phyloP scores from a whole-genome alignment of 2,329 filamentous ascomycete species.

The Fusarium buxicola region DNA sequence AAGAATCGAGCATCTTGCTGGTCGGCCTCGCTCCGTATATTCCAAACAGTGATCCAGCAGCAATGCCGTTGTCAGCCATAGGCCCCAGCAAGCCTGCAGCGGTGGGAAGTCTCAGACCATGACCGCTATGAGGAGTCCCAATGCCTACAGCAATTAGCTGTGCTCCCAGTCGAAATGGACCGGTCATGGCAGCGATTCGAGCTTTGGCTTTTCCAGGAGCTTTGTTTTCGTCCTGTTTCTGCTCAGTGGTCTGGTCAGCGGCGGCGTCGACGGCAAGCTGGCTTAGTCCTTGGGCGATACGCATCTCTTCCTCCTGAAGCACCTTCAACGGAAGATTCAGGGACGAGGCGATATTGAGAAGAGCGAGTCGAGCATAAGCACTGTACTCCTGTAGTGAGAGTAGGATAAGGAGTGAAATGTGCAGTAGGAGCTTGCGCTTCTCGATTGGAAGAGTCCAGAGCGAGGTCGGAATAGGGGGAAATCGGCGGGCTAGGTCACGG shows the following conservation, averaged over 20 bases:
- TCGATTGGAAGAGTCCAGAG: constrained; percentile 70
- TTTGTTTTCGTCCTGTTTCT: constrained; percentile 69
- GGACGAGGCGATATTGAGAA: constrained; percentile 77
- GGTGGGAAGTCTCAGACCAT: constrained; percentile 78
- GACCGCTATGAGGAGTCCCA: constrained; percentile 80
- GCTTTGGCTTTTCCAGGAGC: constrained; percentile 78
- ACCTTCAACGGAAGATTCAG: constrained; percentile 74
- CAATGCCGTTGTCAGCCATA: constrained; percentile 80
- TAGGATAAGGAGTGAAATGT: constrained; percentile 77
- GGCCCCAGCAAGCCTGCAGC: constrained; percentile 84
- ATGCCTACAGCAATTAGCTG: constrained; percentile 83
- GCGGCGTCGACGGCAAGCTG: constrained; percentile 71
- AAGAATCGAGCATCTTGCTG: constrained; percentile 88
- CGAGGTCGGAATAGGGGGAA: constrained; percentile 69
- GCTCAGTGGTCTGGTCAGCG: constrained; percentile 46
- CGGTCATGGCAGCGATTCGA: constrained; percentile 55
- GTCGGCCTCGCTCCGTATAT: constrained; percentile 90
- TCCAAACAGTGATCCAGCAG: constrained; percentile 88
- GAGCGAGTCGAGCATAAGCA: constrained; percentile 76
- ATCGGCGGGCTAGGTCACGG: constrained; percentile 61
- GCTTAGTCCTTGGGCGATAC: constrained; percentile 79
- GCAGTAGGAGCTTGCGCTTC: constrained; percentile 75
- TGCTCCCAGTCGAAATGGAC: constrained; percentile 75
- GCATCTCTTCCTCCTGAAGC: constrained; percentile 77
- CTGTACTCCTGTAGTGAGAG: constrained; percentile 83